phyloP scores from a whole-genome alignment of 169 alveolate genomes.

The Perkinsus marinus region DNA sequence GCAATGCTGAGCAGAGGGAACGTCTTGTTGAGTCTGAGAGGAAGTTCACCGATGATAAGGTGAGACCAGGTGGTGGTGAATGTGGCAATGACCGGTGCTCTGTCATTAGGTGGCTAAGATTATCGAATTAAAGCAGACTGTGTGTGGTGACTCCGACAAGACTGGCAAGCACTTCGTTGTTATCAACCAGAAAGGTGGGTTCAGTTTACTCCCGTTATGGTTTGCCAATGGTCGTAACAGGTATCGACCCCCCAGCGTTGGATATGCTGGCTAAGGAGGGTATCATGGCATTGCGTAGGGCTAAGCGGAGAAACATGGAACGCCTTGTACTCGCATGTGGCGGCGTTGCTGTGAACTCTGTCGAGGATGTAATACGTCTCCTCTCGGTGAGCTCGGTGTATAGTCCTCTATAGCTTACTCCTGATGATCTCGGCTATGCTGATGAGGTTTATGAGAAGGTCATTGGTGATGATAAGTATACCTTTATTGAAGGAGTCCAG shows the following conservation, averaged over 20 bases:
- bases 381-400: background rate
- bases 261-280: conserved; percentile 96
- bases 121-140: conserved; percentile 73
- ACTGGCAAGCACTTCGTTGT: conserved; percentile 67
- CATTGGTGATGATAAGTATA: conserved; percentile 93
- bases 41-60: conserved; percentile 90
- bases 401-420: conserved; percentile 21
- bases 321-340: conserved; percentile 94
- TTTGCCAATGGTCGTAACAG: background rate
- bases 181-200: conserved; percentile 82
- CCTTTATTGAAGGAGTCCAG: conserved; percentile 83
- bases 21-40: conserved; percentile 87
- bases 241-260: conserved; percentile 97
- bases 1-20: conserved; percentile 92
- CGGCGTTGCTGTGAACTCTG: conserved; percentile 91
- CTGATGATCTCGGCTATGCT: conserved; percentile 91
- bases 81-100: background rate
- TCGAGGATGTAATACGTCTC: conserved; percentile 66
- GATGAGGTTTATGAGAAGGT: conserved; percentile 81
- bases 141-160: conserved; percentile 2
- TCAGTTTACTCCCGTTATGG: background rate
- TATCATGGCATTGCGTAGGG: conserved; percentile 90
- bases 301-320: conserved; percentile 95
- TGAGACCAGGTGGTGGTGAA: conserved; percentile 5
- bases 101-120: conserved; percentile 51